Conservation (phyloP, 805 yeast species). For the Cyberlindnera euphorbiiphila region DNA sequence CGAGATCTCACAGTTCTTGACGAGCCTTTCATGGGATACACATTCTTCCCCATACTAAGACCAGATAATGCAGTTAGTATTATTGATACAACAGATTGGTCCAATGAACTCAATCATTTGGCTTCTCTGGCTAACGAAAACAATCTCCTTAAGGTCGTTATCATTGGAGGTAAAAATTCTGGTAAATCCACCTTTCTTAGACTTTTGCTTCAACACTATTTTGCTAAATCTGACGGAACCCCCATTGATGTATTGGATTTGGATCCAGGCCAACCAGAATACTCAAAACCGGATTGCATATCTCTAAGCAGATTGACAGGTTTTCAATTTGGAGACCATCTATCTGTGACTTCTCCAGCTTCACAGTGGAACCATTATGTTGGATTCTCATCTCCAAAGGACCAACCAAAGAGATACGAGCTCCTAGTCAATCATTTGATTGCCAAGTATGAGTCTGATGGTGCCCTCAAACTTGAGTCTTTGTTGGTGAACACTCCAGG, state of each 20-base stretch:
- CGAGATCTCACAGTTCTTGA: slow-evolving; percentile 24
- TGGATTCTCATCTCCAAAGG: slow-evolving; percentile 69
- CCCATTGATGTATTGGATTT: slow-evolving; percentile 58
- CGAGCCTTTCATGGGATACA: slow-evolving; percentile 28
- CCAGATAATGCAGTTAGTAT: slow-evolving; percentile 27
- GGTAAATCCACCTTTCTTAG: slow-evolving; percentile 78
- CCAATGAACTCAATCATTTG: slow-evolving; percentile 38
- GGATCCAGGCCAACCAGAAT: slow-evolving; percentile 90
- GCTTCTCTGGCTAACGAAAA: slow-evolving; percentile 32
- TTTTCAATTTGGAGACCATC: slow-evolving; percentile 36
- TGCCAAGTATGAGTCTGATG: slow-evolving; percentile 31
- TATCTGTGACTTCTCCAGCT: slow-evolving; percentile 20
- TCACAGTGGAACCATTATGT: slow-evolving; percentile 35
- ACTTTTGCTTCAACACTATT: slow-evolving; percentile 46
- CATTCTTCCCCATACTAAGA: slow-evolving; percentile 36
- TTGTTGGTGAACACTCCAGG: slow-evolving; percentile 81
- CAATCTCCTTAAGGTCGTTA: slow-evolving; percentile 28
- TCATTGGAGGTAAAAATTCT: slow-evolving; percentile 56
- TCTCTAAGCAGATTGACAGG: slow-evolving; percentile 42
- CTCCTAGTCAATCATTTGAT: slow-evolving; percentile 39
- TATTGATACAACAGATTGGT: slow-evolving; percentile 29
- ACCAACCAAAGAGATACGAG: slow-evolving; percentile 56
- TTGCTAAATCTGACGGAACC: slow-evolving; percentile 25
- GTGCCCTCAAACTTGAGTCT: slow-evolving; percentile 23
- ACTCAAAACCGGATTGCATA: slow-evolving; percentile 65